Base-by-base conservation (phyloP, 2,329 filamentous ascomycete species). In the Trichoderma asperellum region DNA sequence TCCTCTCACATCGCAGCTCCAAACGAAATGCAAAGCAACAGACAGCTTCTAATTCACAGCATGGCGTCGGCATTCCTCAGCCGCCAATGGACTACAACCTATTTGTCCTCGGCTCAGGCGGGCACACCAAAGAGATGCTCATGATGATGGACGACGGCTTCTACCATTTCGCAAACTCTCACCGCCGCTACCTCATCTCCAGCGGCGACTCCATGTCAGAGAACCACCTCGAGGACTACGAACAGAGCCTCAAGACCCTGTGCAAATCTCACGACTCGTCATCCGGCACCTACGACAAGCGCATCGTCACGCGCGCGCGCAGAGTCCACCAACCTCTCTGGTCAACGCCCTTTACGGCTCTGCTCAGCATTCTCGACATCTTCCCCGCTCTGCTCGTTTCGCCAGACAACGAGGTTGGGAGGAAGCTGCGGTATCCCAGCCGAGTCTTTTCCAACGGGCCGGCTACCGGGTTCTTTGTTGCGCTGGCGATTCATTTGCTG, bases 51-150 rank as follows among this genome's bases (percentile, higher is more conserved):
- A n/a, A 29, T 7, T 59, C 57, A 2, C 70, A 68, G 27, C 61
- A 66, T 27, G 70, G 37, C 7, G 29, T 53, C 2, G 73, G 16
- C 8, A 7, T 75, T 24, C 37, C 10, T 5, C 70, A 37, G 4
- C 29, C 59, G 1, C 55, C 52, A 2, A 4, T 32, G 4, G 80
- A 81, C 32, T 87, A 94, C 78, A 83, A 94, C 66, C 83, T 97
- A 37, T 87, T 97, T 72, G 90, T 98, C 32, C 90, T 98, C 29
- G 96, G 96, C 64, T 96, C 92, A 2, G 96, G 96, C 37, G 96
- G 96, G 0, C 96, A 99, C 81, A 97, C 96, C 0, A 90, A 93
- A 59, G 96, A 99, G 80, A 97, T 99, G 92, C 85, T 97, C 72
- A 89, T 91, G 76, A 92, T 97, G 83, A 88, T 99, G 74, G 83